Base-by-base conservation (phyloP, 495 filamentous ascomycete species). In the Glonium stellatum region DNA sequence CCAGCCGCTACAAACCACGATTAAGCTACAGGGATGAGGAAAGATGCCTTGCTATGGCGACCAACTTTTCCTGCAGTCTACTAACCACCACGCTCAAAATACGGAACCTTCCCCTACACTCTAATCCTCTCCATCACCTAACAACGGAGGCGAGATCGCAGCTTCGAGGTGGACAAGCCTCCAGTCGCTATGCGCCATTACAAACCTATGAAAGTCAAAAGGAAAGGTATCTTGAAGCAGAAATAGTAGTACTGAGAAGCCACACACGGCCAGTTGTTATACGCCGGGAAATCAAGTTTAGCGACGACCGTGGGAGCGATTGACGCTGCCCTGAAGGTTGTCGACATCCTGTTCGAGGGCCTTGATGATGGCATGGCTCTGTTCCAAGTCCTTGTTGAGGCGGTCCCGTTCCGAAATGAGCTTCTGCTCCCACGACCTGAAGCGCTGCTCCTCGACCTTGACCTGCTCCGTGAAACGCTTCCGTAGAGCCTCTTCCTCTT, bases 401-500 rank as follows among this genome's bases (percentile, higher is more conserved):
- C 93, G 88, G 75, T 98, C 93, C 70, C 93, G 84, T 82, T 98
- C 93, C 51, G 89, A 83, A 64, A 98, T 98, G 73, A 98, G 85
- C 80, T 97, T 97, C 84, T 98, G 95, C 79, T 98, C 93, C 93
- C 93, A 98, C 79, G 93, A 86, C 75, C 95, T 83, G 86, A 98
- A 98, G 57, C 93, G 84, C 76, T 95, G 88, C 77, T 98, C 93
- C 80, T 98, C 93, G 69, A 97, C 88, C 86, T 98, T 98, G 78
- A 97, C 93, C 75, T 98, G 95, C 79, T 98, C 93, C 64, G 93
- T 98, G 79, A 98, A 98, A 62, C 93, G 84, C 87, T 98, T 98
- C 73, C 93, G 85, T 65, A 98, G 81, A 63, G 86, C 89, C 81
- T 98, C 93, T 70, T 98, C 93, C 75, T 98, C 93, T 74, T 98